A percentile compares a stretch with the other conserved stretches of the same genome.
Conservation (phyloP, 441 rosid species). For the Gossypium aridum region DNA sequence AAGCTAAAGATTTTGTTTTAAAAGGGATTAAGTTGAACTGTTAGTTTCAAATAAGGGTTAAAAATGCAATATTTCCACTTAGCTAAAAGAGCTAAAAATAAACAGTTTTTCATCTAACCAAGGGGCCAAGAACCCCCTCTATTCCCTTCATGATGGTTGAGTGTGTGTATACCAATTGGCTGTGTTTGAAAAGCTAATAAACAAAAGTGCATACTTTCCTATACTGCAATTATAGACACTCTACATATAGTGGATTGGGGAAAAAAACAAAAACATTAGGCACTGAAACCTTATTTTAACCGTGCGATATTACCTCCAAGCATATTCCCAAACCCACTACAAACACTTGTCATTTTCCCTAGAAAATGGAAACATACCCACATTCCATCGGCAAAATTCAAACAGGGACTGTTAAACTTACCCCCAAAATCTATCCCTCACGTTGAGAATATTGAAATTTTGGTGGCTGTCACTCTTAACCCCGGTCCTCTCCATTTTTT, state of each 20-base stretch:
- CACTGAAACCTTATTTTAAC: slow-evolving; percentile 33
- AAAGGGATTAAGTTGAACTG: too few species aligned
- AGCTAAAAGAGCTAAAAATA: too few species aligned
- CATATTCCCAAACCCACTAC: background rate
- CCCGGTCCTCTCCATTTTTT: too few species aligned
- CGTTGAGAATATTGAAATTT: slow-evolving; percentile 19
- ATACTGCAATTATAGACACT: background rate
- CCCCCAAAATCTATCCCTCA: slow-evolving; percentile 15
- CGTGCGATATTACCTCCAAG: slow-evolving; percentile 19
- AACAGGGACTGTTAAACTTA: slow-evolving; percentile 12
- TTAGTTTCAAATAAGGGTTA: too few species aligned
- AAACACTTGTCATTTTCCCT: slow-evolving; percentile 32
- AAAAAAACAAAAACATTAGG: background rate
- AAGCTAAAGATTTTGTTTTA: too few species aligned
- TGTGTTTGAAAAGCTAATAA: background rate
- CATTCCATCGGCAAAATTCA: slow-evolving; percentile 21
- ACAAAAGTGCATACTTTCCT: background rate
- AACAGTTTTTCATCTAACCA: too few species aligned
- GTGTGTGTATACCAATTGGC: too few species aligned
- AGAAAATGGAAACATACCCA: slow-evolving; percentile 33
- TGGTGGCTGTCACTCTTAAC: slow-evolving; percentile 9
- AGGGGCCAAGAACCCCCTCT: too few species aligned
- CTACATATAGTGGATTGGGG: background rate
- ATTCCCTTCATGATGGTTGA: too few species aligned
- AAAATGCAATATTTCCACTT: too few species aligned